phyloP scores from a whole-genome alignment of 2,329 filamentous ascomycete species.

The Westerdykella sp. region DNA sequence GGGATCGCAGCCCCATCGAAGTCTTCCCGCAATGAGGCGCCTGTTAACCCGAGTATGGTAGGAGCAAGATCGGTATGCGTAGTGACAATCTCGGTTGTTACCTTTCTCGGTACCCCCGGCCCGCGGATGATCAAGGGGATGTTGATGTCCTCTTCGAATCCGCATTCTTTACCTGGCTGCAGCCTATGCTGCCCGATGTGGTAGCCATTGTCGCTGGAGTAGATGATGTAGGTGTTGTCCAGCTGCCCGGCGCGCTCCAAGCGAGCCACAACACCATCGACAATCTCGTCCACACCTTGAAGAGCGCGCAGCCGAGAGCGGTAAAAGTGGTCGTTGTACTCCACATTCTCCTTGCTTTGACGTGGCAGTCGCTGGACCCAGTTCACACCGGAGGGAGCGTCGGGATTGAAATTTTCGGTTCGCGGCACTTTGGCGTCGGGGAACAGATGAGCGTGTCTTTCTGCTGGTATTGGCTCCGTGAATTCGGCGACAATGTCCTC shows the following conservation, averaged over 20 bases:
- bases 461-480: constrained; percentile 50
- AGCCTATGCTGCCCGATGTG: constrained; percentile 38
- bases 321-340: constrained; percentile 50
- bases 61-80: constrained; percentile 39
- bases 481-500: constrained; percentile 27
- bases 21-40: constrained; percentile 17
- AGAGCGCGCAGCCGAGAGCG: constrained; percentile 45
- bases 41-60: constrained; percentile 31
- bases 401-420: constrained; percentile 60
- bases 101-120: constrained; percentile 26
- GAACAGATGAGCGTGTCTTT: constrained; percentile 58
- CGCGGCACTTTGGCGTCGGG: constrained; percentile 53
- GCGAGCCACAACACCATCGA: constrained; percentile 41
- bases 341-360: constrained; percentile 42
- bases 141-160: constrained; percentile 38
- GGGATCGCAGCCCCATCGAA: constrained; percentile 36
- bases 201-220: constrained; percentile 38
- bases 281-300: constrained; percentile 50
- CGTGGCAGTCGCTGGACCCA: constrained; percentile 43
- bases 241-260: constrained; percentile 40
- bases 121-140: constrained; percentile 37
- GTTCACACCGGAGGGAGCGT: constrained; percentile 42
- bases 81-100: constrained; percentile 30
- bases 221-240: constrained; percentile 45
- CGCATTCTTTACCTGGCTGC: constrained; percentile 36